phyloP scores from a whole-genome alignment of 768 basidiomycete species.

The Pleurotus pulmonarius region DNA sequence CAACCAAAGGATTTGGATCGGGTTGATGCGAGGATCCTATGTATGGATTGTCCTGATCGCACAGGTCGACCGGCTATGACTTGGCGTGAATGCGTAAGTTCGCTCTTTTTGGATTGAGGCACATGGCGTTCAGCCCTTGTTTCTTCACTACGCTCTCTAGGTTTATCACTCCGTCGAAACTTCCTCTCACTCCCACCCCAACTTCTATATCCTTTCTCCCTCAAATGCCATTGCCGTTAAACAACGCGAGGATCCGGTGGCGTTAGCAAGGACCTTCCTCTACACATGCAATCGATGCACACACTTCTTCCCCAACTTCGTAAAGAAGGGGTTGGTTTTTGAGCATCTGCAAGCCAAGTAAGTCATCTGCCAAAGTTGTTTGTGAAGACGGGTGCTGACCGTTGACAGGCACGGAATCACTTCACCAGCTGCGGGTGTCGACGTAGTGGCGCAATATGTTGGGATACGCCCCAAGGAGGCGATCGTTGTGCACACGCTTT shows the following conservation, averaged over 20 bases:
- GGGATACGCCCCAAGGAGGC: no score
- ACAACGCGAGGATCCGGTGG: not conserved
- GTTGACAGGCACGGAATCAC: no score
- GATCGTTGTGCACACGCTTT: no score
- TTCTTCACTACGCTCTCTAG: not conserved
- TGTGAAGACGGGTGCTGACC: no score
- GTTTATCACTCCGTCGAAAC: not conserved
- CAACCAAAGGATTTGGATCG: not conserved
- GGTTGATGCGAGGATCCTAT: not conserved
- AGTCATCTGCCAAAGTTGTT: not conserved
- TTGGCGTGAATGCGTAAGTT: constrained; percentile 3
- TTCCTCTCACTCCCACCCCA: no score
- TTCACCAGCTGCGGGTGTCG: no score
- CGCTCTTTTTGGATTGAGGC: not conserved
- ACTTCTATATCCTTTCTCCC: no score
- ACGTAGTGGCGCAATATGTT: no score
- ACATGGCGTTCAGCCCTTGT: no score
- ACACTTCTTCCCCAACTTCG: not conserved
- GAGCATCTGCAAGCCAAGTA: not conserved
- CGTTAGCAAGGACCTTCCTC: not conserved
- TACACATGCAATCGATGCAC: not conserved
- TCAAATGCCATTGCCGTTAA: not conserved
- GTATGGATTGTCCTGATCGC: not conserved
- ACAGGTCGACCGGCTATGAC: not conserved
- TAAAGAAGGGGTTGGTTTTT: not conserved